These are phyloP conservation scores for Yamadazyma kanchanaburiensis DNA, from an alignment of 1,139 yeast genomes.

Conservation along the genomic window DNA sequence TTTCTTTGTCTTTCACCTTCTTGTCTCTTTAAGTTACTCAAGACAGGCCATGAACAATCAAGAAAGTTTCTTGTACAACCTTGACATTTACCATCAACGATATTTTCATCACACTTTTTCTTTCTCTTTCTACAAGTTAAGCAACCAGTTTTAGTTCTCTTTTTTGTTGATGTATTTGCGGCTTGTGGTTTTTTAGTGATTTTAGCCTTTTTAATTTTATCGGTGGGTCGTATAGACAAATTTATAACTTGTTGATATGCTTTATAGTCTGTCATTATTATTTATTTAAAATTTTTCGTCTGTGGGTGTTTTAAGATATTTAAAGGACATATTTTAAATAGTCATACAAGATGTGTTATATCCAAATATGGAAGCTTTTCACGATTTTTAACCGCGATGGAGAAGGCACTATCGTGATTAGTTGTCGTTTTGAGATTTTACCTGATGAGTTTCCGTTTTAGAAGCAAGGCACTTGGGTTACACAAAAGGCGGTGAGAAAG, in stretches of 20 bases:
- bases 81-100: conserved; percentile 44
- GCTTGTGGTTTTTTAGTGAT: conserved; percentile 13
- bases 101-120: conserved; percentile 47
- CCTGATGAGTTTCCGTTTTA: conserved; percentile 2
- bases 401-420: not conserved
- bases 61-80: conserved; percentile 47
- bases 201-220: too few relatives aligned
- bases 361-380: conserved; percentile 6
- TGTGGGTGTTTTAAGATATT: conserved; percentile 1
- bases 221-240: conserved; percentile 24
- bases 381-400: conserved; percentile 8
- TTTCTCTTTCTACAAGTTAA: conserved; percentile 44
- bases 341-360: conserved; percentile 5
- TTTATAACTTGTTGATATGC: conserved; percentile 42
- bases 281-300: conserved; percentile 4
- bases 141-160: conserved; percentile 44
- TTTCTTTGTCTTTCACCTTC: conserved; percentile 6
- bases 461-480: not conserved
- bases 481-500: not conserved
- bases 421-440: conserved; percentile 1
- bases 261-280: conserved; percentile 27
- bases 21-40: conserved; percentile 4
- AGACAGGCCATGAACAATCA: conserved; percentile 43
- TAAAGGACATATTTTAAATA: conserved; percentile 2
- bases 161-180: conserved; percentile 14